Evolutionary conservation across 2,329 filamentous ascomycete species (phyloP), one percentile per base, ranked within the genome.

Genomic region (Colletotrichum sp.): DNA sequence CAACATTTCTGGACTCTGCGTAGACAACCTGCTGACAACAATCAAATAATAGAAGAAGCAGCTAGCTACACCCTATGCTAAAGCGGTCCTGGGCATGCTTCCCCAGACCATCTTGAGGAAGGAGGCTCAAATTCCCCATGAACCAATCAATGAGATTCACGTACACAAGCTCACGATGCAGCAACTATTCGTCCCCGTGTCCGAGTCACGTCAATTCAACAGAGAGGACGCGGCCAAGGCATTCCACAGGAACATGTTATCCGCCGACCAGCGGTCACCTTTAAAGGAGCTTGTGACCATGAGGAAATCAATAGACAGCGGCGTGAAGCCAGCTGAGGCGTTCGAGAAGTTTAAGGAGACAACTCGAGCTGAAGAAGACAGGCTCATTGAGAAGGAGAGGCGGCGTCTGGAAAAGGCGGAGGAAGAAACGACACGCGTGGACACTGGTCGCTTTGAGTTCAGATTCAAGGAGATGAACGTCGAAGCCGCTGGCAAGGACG

Each of bases 41-140:
- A 72, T 73, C 16, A 30, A 34, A 49, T 32, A 70, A 79, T 76
- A 98, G 96, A 92, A 92, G 73, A 96, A 96, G 87, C 90, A 88
- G 76, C 86, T 98, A 49, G 96, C 96, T 4, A 89, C 87, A 30
- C 93, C 95, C 15, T 98, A 98, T 84, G 90, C 93, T 28, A 90
- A 90, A 73, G 95, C 95, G 13, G 89, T 99, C 28, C 88, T 95
- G 80, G 86, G 87, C 39, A 98, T 98, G 96, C 88, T 99, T 7
- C 96, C 95, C 4, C 90, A 89, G 71, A 95, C 92, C n/a, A 86
- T 86, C 83, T 93, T 81, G 84, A 83, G 84, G 6, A 30, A 62
- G n/a, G 36, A 28, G 30, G 18, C 34, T 3, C 70, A 73, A 32
- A 24, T 65, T 21, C 85, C 87, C 0, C 90, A 92, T 79, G 91